These are phyloP conservation scores for Podaxis sp. DNA, from an alignment of 768 basidiomycete species.

Conservation along the genomic window DNA sequence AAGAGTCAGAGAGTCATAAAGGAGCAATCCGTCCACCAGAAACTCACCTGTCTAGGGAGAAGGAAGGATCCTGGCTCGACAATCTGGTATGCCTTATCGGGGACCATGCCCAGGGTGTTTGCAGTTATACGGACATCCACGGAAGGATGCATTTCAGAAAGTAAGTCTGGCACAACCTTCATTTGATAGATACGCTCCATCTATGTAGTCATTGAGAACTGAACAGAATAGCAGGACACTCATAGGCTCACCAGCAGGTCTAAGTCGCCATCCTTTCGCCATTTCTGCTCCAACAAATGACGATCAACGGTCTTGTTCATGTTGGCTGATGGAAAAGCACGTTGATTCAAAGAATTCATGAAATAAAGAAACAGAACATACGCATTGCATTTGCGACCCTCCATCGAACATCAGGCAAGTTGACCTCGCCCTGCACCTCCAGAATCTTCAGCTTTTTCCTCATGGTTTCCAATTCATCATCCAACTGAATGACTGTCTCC, in stretches of 20 bases:
- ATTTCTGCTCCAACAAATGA: slow-evolving; percentile 78
- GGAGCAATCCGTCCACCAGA: not conserved
- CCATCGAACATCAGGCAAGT: slow-evolving; percentile 83
- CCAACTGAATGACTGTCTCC: slow-evolving; percentile 26
- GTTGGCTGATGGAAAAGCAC: slow-evolving; percentile 41
- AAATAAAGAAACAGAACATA: slow-evolving; percentile 30
- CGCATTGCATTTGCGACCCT: slow-evolving; percentile 74
- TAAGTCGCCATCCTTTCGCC: slow-evolving; percentile 80
- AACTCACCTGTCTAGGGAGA: slow-evolving; percentile 58
- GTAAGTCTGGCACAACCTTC: slow-evolving; percentile 84
- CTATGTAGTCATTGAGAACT: slow-evolving; percentile 30
- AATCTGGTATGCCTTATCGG: slow-evolving; percentile 31
- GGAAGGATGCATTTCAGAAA: slow-evolving; percentile 67
- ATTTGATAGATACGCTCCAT: slow-evolving; percentile 94
- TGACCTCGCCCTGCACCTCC: slow-evolving; percentile 76
- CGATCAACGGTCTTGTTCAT: slow-evolving; percentile 68
- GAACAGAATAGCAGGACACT: not conserved
- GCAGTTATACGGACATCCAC: slow-evolving; percentile 69
- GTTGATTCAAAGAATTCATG: not conserved
- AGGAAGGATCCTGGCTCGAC: slow-evolving; percentile 74
- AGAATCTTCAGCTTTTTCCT: slow-evolving; percentile 52
- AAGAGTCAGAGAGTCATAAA: not conserved
- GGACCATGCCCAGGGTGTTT: slow-evolving; percentile 25
- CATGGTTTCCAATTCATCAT: slow-evolving; percentile 36
- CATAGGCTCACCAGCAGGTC: slow-evolving; percentile 70